Base-by-base conservation (phyloP, 352 stramenopile species). In the Nothophytophthora sp. region DNA sequence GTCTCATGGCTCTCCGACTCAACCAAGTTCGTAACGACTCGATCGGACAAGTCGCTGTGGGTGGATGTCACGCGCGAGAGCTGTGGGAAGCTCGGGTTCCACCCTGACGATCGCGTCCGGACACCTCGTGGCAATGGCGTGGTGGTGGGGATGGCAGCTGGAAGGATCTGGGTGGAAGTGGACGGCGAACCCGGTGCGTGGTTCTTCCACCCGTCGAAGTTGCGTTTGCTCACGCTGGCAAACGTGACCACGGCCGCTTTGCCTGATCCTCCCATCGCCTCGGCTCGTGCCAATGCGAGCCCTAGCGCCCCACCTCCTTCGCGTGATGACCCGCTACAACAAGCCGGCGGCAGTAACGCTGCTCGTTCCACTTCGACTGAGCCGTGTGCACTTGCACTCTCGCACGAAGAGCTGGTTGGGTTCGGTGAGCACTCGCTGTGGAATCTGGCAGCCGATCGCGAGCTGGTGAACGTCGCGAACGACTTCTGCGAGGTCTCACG, bases 161-260 rank as follows among this genome's bases (percentile, higher is more conserved):
- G 63, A 11, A 67, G 78, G 5, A 44, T 95, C 7, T 96, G 88
- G 88, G 67, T 96, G 7, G 67, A 92, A 48, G 72, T 95, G 0
- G 88, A 96, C 18, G 82, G 67, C 1, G 81, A 96, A 16, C 18
- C 66, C 12, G 85, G 87, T 20, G 70, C 70, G 18, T 96, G 88
- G 88, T 91, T 88, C 42, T 81, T 90, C 38, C 75, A 94, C 50
- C 74, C 79, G 23, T 88, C 70, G 9, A 82, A 86, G 27, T 25
- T 94, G 13, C 69, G 74, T 1, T 54, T 66, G 3, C n/a, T 87
- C 36, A 59, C 63, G 27, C 39, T 77, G 18, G 20, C 48, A 10
- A 52, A 6, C 19, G 24, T 37, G 27, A 37, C 32, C 13, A 44
- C 33, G 11, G 50, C 1, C 28, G 3, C 51, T 13, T 41, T 50